These are phyloP conservation scores for Dillenia turbinata DNA, from an alignment of 164 flowering plant genomes.

Conservation along the genomic window DNA sequence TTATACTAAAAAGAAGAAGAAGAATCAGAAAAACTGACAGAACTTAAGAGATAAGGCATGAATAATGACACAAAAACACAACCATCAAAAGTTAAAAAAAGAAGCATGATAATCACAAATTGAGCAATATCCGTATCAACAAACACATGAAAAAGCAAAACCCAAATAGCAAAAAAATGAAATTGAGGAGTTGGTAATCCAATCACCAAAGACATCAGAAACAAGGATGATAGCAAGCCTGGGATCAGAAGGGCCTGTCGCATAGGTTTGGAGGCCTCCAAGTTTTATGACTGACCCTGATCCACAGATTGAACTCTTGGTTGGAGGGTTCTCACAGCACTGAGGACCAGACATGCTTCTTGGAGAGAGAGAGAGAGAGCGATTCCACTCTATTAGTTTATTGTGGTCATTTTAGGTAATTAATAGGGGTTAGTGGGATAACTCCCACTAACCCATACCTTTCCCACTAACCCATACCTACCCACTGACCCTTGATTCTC, in stretches of 20 bases:
- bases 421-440: too few relatives aligned
- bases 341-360: constrained; percentile 19
- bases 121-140: background rate
- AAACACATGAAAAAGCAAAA: background rate
- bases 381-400: too few relatives aligned
- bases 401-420: too few relatives aligned
- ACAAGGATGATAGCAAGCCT: constrained; percentile 22
- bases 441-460: too few relatives aligned
- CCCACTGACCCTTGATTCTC: too few relatives aligned
- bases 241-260: constrained; percentile 19
- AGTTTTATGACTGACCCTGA: constrained; percentile 20
- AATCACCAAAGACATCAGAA: constrained; percentile 29
- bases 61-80: too few relatives aligned
- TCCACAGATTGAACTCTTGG: constrained; percentile 18
- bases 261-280: constrained; percentile 28
- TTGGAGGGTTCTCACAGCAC: constrained; percentile 30
- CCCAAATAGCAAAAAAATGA: background rate
- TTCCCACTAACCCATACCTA: too few relatives aligned
- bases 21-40: background rate
- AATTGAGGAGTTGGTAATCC: background rate
- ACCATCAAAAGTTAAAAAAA: background rate
- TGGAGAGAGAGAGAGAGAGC: too few relatives aligned
- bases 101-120: constrained; percentile 8
- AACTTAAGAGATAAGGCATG: too few relatives aligned
- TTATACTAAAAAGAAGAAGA: too few relatives aligned